Evolutionary conservation across 2,329 filamentous ascomycete genomes (phyloP), one percentile per base, ranked within the genome.

Genomic region (Cryphonectria carpinicola): DNA sequence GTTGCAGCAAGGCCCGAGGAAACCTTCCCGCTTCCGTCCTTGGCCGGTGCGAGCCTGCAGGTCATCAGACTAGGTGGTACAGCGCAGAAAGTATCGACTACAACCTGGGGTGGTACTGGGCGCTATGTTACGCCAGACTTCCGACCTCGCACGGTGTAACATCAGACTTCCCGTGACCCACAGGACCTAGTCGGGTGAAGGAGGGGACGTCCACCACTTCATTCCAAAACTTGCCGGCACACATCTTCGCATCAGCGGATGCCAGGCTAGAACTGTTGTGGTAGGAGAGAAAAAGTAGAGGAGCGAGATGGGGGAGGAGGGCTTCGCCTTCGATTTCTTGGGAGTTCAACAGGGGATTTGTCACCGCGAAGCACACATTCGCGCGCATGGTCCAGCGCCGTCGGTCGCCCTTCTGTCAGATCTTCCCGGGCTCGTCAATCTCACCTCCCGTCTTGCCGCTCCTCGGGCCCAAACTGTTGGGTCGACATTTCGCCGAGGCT

Each of bases 11-110:
- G 25, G 39, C 54, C 19, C 46, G 28, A 65, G 58, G 46, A 65
- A 67, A 66, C 60, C 65, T 66, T 70, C 67, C 63, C 66, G 46
- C 54, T 68, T 64, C 54, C 62, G 56, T 64, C 43, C 65, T 64
- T 70, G 71, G 65, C 71, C 54, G 68, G 66, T 56, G 65, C 68
- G 68, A 65, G 41, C 43, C 71, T 72, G 71, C 69, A 72, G 66
- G 71, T 72, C 68, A 71, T 67, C 66, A 65, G 60, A 39, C 63
- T 66, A 65, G 71, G 71, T 69, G 66, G 66, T 69, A 71, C 69
- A 64, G 65, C 54, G 54, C 19, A 46, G 58, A 39, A 63, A 71
- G 66, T 68, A 68, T 25, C 56, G 41, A 49, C 41, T 68, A 68
- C 56, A 37, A 25, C 3, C 41, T 52, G 32, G 22, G 22, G 35